Evolutionary conservation across 768 basidiomycete species (phyloP), one percentile per base, ranked within the genome.

Genomic region (Boletus sp.): DNA sequence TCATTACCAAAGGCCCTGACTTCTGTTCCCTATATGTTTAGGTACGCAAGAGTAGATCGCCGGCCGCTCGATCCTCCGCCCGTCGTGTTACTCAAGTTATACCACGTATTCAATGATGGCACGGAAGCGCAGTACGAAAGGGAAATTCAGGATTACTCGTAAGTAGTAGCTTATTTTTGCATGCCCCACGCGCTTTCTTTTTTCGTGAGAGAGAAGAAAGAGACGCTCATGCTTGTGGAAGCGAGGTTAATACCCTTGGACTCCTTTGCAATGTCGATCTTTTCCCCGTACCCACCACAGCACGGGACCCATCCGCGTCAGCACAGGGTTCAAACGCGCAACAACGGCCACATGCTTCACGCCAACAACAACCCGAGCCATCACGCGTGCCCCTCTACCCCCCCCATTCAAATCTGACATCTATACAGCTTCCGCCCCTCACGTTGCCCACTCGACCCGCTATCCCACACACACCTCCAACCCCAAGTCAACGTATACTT

Each of bases 201-300:
- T 25, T 25, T 34, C 14, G 19, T 7, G 32, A 25, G 38, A 29
- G 3, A 34, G 21, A 42, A 35, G 27, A 21, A 8, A 39, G 29
- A 15, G n/a, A 39, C 13, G 50, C 53, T 56, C 55, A 64, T 19
- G 41, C 58, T 42, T 19, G 47, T 25, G 54, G n/a, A 62, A 89
- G 88, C 40, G 79, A 81, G 39, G 69, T 86, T 42, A 80, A 84
- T 51, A 74, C 75, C n/a, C 75, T 82, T 30, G 90, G 89, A 2
- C 75, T 90, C 13, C 66, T 92, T 15, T 90, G 90, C 68, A 87
- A 84, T 3, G 87, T 88, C 38, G 90, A 91, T 70, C 75, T 92
- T 17, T 88, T 88, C 57, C 85, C 84, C 5, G 79, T 88, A 8
- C 75, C 78, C 51, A 55, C 53, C 32, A 34, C 60, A 58, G 39